These are phyloP conservation scores for Corchorus capsularis DNA, from an alignment of 345 rosid species.

Conservation along the genomic window DNA sequence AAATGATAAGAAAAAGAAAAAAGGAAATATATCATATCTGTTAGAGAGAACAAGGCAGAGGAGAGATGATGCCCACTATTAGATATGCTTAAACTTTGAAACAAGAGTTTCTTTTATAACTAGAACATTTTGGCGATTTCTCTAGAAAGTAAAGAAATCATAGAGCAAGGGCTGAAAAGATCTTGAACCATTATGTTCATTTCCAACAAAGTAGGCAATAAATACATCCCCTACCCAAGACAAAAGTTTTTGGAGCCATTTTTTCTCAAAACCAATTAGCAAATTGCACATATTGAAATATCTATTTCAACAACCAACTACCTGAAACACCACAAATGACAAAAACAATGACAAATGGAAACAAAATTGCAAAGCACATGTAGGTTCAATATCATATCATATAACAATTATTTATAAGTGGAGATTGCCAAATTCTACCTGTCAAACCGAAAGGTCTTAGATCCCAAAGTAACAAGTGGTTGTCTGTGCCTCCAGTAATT, in stretches of 20 bases:
- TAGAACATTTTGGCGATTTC: background rate
- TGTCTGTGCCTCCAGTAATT: constrained; percentile 89
- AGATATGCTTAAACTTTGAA: background rate
- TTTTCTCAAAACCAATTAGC: too few species aligned
- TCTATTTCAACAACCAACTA: background rate
- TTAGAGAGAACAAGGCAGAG: background rate
- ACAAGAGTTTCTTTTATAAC: background rate
- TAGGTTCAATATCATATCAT: constrained; percentile 3
- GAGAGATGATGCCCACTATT: background rate
- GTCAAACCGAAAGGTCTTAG: constrained; percentile 75
- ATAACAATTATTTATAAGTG: background rate
- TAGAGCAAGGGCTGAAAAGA: background rate
- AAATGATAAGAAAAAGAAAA: background rate
- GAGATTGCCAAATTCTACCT: constrained; percentile 40
- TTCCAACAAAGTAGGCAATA: background rate
- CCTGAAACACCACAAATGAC: background rate
- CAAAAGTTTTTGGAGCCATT: background rate
- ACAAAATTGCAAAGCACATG: background rate
- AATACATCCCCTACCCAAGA: background rate
- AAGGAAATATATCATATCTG: too few species aligned
- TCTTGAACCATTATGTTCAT: background rate
- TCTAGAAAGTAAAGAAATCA: background rate
- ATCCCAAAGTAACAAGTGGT: constrained; percentile 95
- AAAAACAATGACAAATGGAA: background rate
- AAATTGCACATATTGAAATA: background rate